A percentile compares a stretch with the other conserved stretches of the same genome.
Conservation (phyloP, 306 rosid genomes). For the Rosa rugosa region DNA sequence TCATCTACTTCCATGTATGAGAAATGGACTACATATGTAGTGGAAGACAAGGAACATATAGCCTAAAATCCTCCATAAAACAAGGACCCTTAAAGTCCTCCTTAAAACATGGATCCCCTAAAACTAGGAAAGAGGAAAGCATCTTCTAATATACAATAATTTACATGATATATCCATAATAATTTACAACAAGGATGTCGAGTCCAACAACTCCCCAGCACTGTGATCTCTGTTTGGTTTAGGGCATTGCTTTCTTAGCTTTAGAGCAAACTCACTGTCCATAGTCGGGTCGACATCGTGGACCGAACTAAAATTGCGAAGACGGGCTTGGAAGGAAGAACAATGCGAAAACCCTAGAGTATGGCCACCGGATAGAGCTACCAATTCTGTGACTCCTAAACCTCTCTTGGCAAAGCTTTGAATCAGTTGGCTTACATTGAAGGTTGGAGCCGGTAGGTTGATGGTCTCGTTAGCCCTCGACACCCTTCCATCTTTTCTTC, state of each 20-base stretch:
- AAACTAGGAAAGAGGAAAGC: too few species aligned
- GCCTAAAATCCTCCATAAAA: too few species aligned
- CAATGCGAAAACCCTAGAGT: slow-evolving; percentile 74
- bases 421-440: slow-evolving; percentile 50
- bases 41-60: too few species aligned
- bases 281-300: slow-evolving; percentile 59
- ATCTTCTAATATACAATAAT: too few species aligned
- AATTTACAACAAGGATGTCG: too few species aligned
- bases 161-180: too few species aligned
- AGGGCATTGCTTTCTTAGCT: slow-evolving; percentile 43
- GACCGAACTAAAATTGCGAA: slow-evolving; percentile 40
- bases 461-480: slow-evolving; percentile 63
- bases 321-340: slow-evolving; percentile 51
- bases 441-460: slow-evolving; percentile 66
- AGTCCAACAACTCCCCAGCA: slow-evolving; percentile 58
- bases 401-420: slow-evolving; percentile 63
- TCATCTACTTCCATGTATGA: too few species aligned
- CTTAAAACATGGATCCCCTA: too few species aligned
- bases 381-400: slow-evolving; percentile 57
- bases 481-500: slow-evolving; percentile 76
- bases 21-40: too few species aligned
- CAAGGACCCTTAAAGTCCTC: too few species aligned
- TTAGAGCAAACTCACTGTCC: slow-evolving; percentile 45
- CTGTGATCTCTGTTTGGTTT: slow-evolving; percentile 42
- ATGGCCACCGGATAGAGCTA: slow-evolving; percentile 81